Conservation (phyloP, 2,329 filamentous ascomycete species). For the Pseudomassariella vexata region DNA sequence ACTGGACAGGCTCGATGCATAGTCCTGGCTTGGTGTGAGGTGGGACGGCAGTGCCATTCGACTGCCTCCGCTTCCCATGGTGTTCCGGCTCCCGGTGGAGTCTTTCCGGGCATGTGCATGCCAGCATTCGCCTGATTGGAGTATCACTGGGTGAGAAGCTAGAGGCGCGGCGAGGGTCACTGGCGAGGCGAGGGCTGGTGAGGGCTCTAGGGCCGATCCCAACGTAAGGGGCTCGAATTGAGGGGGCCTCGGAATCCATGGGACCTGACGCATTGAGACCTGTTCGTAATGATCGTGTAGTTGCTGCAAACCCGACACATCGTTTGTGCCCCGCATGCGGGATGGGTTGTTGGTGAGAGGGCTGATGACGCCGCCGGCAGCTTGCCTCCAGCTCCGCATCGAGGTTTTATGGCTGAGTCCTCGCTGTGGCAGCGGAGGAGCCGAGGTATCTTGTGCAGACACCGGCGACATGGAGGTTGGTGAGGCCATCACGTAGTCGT, state of each 20-base stretch:
- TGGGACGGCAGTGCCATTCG: conserved; percentile 18
- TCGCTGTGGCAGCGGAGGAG: conserved; percentile 6
- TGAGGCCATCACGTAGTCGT: conserved; percentile 33
- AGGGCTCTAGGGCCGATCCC: no score
- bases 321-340: conserved; percentile 21
- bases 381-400: no score
- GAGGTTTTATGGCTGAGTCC: conserved; percentile 8
- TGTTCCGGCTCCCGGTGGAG: conserved; percentile 19
- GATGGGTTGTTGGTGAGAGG: conserved; percentile 25
- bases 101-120: conserved; percentile 18
- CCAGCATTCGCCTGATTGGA: conserved; percentile 10
- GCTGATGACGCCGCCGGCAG: conserved; percentile 9
- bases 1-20: conserved; percentile 47
- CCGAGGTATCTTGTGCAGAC: conserved; percentile 15
- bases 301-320: conserved; percentile 37
- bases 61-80: conserved; percentile 19
- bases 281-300: conserved; percentile 56
- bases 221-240: conserved; percentile 1
- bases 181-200: conserved; percentile 11
- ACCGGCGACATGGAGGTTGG: conserved; percentile 35
- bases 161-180: conserved; percentile 15
- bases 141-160: conserved; percentile 12
- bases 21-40: conserved; percentile 30
- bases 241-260: conserved; percentile 32
- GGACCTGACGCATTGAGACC: no score